Conservation (phyloP, 2,329 filamentous ascomycete genomes). For the Claviceps sp. region DNA sequence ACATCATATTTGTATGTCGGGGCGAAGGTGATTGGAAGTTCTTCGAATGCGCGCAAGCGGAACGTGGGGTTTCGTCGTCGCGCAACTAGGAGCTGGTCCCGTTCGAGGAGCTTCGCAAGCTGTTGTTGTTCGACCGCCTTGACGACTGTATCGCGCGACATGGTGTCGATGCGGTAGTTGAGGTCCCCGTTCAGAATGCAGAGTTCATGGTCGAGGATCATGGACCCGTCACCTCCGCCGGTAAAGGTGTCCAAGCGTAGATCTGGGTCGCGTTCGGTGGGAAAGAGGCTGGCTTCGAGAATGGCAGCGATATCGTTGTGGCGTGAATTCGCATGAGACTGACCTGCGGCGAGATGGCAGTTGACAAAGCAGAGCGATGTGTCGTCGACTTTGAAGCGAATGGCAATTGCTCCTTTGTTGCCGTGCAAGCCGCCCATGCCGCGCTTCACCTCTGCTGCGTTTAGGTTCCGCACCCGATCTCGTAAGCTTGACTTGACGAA, state of each 20-base stretch:
- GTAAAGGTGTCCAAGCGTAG: constrained; percentile 66
- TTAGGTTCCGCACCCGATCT: constrained; percentile 62
- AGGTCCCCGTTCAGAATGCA: constrained; percentile 91
- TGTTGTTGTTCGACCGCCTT: constrained; percentile 72
- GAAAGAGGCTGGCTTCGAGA: constrained; percentile 66
- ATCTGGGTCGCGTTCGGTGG: constrained; percentile 52
- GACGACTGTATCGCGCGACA: constrained; percentile 86
- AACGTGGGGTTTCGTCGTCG: constrained; percentile 83
- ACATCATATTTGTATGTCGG: constrained; percentile 99
- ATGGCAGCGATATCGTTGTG: constrained; percentile 90
- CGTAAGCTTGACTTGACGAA: constrained; percentile 78
- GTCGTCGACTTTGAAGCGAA: constrained; percentile 90
- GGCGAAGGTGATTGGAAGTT: constrained; percentile 78
- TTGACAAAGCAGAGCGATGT: constrained; percentile 93
- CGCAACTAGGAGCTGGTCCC: constrained; percentile 84
- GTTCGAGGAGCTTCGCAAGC: constrained; percentile 71
- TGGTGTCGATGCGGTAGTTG: constrained; percentile 96
- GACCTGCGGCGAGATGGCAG: constrained; percentile 89
- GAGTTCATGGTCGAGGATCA: constrained; percentile 96
- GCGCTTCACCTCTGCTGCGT: constrained; percentile 76
- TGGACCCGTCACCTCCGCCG: constrained; percentile 84
- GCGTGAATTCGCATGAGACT: constrained; percentile 76
- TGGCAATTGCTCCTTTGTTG: constrained; percentile 86
- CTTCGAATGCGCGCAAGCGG: constrained; percentile 77
- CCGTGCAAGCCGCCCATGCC: constrained; percentile 92